These are phyloP conservation scores for Sclerotinia glacialis DNA, from an alignment of 2,329 filamentous ascomycete genomes.

Conservation along the genomic window DNA sequence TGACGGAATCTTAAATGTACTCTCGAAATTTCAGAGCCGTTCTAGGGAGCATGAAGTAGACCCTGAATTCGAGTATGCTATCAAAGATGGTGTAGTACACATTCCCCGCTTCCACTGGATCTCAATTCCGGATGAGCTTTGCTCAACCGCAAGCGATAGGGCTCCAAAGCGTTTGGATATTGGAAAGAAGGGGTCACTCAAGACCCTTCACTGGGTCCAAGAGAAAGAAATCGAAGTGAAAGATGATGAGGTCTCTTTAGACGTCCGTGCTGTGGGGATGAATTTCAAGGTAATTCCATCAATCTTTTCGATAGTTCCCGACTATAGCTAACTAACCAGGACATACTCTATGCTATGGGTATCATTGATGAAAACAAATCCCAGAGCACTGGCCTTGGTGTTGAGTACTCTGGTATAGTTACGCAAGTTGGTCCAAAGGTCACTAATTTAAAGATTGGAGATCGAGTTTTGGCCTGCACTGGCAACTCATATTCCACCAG, in stretches of 20 bases:
- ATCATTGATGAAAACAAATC: constrained; percentile 25
- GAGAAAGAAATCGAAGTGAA: constrained; percentile 6
- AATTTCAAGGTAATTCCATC: constrained; percentile 22
- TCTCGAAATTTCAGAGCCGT: not conserved
- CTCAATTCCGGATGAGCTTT: not conserved
- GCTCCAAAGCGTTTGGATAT: constrained; percentile 22
- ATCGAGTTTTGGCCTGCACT: constrained; percentile 26
- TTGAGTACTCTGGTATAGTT: constrained; percentile 34
- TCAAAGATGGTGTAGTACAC: not conserved
- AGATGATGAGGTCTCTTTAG: constrained; percentile 23
- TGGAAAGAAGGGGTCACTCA: constrained; percentile 26
- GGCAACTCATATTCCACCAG: not conserved
- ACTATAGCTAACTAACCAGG: constrained; percentile 17
- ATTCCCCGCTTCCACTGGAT: not conserved
- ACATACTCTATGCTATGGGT: constrained; percentile 30
- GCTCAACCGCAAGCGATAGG: constrained; percentile 18
- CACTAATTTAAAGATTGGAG: constrained; percentile 29
- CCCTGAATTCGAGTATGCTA: not conserved
- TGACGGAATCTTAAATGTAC: not conserved
- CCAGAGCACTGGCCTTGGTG: constrained; percentile 28
- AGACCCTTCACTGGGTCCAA: constrained; percentile 26
- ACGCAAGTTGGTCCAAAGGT: constrained; percentile 29
- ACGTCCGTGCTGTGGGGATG: constrained; percentile 22
- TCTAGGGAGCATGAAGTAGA: not conserved
- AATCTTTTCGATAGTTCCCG: not conserved